A percentile compares a stretch with the other conserved stretches of the same genome.
phyloP scores from a whole-genome alignment of 208 protist species.

The Lotmaria passim region DNA sequence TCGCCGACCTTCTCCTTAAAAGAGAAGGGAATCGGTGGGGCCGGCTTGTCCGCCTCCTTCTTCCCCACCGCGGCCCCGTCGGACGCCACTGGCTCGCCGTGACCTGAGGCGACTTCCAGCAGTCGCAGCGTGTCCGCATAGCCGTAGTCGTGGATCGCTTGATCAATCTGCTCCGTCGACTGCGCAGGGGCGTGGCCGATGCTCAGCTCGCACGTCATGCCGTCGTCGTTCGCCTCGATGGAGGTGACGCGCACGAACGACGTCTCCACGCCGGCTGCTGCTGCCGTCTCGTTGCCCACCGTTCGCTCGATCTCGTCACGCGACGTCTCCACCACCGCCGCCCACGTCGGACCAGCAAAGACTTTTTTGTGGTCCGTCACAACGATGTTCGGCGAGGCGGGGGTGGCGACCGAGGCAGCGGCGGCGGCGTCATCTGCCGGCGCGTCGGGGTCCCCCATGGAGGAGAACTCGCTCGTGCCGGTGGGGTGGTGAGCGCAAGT shows the following conservation, averaged over 20 bases:
- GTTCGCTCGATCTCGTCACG: slow-evolving; percentile 49
- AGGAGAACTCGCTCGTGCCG: slow-evolving; percentile 34
- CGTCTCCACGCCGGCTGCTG: slow-evolving; percentile 41
- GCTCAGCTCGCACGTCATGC: slow-evolving; percentile 40
- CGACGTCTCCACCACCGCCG: slow-evolving; percentile 32
- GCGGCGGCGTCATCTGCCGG: slow-evolving; percentile 1
- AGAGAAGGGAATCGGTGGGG: slow-evolving; percentile 13
- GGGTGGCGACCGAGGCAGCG: slow-evolving; percentile 23
- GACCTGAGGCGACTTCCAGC: slow-evolving; percentile 15
- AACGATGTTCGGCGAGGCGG: slow-evolving; percentile 20
- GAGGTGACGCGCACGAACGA: slow-evolving; percentile 43
- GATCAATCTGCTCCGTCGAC: slow-evolving; percentile 24
- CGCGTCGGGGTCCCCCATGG: slow-evolving; percentile 21
- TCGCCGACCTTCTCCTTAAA: slow-evolving; percentile 33
- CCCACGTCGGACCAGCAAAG: slow-evolving; percentile 45
- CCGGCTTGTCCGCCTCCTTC: background rate
- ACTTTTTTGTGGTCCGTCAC: slow-evolving; percentile 37
- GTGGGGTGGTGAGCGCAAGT: slow-evolving; percentile 16
- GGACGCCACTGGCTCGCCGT: background rate
- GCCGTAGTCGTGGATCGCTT: slow-evolving; percentile 27
- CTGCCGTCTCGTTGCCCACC: slow-evolving; percentile 48
- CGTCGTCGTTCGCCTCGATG: slow-evolving; percentile 29
- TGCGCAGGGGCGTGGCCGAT: slow-evolving; percentile 36
- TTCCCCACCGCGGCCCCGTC: background rate
- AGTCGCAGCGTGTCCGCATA: slow-evolving; percentile 43